These are phyloP conservation scores for Starmerella apis DNA, from an alignment of 805 yeast species.

Conservation along the genomic window DNA sequence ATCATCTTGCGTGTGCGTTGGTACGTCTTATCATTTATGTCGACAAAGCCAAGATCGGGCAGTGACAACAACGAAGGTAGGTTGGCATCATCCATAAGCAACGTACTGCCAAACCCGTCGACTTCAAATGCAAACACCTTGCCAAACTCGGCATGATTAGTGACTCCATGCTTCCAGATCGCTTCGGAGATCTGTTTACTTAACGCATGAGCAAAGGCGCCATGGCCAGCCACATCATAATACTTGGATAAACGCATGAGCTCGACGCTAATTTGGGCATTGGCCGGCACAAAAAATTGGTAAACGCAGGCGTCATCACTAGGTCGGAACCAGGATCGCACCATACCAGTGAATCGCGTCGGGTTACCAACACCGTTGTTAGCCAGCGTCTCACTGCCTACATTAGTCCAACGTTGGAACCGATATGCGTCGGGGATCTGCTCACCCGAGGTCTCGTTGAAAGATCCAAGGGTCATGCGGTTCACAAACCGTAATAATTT, in stretches of 20 bases:
- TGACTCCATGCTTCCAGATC: conserved; percentile 51
- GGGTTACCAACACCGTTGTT: conserved; percentile 78
- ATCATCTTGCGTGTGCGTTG: conserved; percentile 73
- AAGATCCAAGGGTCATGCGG: conserved; percentile 35
- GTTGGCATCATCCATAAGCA: conserved; percentile 85
- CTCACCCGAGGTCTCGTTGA: conserved; percentile 34
- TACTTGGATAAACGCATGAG: conserved; percentile 34
- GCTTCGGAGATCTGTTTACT: conserved; percentile 43
- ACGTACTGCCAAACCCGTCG: conserved; percentile 69
- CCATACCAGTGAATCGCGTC: conserved; percentile 55
- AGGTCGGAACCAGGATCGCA: conserved; percentile 79
- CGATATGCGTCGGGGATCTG: conserved; percentile 45
- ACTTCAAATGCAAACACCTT: conserved; percentile 78
- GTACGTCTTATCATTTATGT: conserved; percentile 46
- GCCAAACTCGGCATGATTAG: conserved; percentile 61
- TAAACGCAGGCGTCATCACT: conserved; percentile 77
- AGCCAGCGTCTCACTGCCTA: conserved; percentile 74
- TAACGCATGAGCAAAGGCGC: conserved; percentile 25
- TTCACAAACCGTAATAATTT: conserved; percentile 35
- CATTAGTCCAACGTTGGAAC: conserved; percentile 61
- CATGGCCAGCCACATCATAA: conserved; percentile 22
- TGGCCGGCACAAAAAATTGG: conserved; percentile 77
- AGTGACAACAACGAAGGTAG: conserved; percentile 73
- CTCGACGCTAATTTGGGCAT: conserved; percentile 64
- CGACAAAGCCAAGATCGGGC: conserved; percentile 64